Evolutionary conservation across 352 stramenopile species (phyloP), one percentile per base, ranked within the genome.

Genomic region (Globisporangium spiculum): DNA sequence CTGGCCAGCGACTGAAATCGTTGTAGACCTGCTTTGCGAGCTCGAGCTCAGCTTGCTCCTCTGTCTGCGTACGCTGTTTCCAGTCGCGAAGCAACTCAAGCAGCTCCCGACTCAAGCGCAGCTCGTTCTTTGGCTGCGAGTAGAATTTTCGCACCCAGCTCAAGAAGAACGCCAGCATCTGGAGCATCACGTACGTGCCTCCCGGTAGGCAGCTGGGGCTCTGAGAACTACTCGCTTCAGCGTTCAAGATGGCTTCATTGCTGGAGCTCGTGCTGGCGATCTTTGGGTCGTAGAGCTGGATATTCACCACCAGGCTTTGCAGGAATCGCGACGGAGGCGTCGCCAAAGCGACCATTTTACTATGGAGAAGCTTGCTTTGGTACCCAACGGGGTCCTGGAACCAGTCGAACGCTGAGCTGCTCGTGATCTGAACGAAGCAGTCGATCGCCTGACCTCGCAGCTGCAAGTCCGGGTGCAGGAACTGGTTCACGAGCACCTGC

Each of bases 91-190:
- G 59, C 30, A 78, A 44, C 12, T 41, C 44, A 20, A 84, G 64
- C 20, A 84, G 70, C 60, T 74, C 77, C 0, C 52, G 54, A 60
- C 74, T 80, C 24, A 84, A 65, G 0, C 75, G 77, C 14, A 84
- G 66, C 30, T 81, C 77, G 41, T 76, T 72, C 18, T 71, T 65
- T 26, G 64, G 64, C 38, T 67, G 36, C 2, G 72, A 73, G 70
- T 81, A 78, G 38, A 81, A 64, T 55, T 81, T 84, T 32, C 77
- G 77, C 30, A 84, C 68, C 77, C 75, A 84, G 62, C 77, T 84
- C 26, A 84, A 50, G 68, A 76, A 84, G 46, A 81, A 81, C 27
- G 77, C 77, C 22, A 84, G 63, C 1, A 84, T 57, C 54, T 84
- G 77, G 3, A 84, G 70, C 55, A 80, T 41, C 32, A 77, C 68